Conservation (phyloP, 108 stramenopile genomes). For the Nitzschia sp. region DNA sequence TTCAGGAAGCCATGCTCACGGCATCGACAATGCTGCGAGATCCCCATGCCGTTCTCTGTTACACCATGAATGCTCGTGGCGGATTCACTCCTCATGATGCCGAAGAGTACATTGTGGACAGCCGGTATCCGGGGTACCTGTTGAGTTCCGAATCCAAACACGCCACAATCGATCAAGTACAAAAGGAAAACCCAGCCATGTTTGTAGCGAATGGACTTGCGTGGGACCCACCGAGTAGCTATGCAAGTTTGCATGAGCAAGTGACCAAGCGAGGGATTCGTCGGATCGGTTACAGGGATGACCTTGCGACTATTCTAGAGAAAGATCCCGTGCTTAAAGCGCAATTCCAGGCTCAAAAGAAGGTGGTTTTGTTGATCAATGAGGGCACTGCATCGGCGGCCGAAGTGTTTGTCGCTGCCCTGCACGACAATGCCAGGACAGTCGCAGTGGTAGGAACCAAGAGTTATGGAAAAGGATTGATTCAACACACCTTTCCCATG, state of each 20-base stretch:
- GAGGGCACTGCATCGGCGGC: slow-evolving; percentile 86
- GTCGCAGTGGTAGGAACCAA: slow-evolving; percentile 73
- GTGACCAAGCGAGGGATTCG: slow-evolving; percentile 62
- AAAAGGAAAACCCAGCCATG: slow-evolving; percentile 67
- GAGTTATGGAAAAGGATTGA: slow-evolving; percentile 78
- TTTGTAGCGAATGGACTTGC: slow-evolving; percentile 42
- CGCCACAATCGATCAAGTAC: slow-evolving; percentile 57
- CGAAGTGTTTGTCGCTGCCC: slow-evolving; percentile 76
- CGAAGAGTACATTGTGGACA: slow-evolving; percentile 74
- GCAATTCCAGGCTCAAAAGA: slow-evolving; percentile 47
- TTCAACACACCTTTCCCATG: slow-evolving; percentile 89
- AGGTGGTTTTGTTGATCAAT: slow-evolving; percentile 76
- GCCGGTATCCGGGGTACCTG: slow-evolving; percentile 79
- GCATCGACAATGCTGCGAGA: slow-evolving; percentile 79
- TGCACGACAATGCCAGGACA: slow-evolving; percentile 80
- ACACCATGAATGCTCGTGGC: slow-evolving; percentile 73
- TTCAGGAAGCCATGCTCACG: slow-evolving; percentile 85
- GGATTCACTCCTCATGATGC: slow-evolving; percentile 82
- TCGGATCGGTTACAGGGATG: slow-evolving; percentile 7
- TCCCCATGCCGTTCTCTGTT: slow-evolving; percentile 77
- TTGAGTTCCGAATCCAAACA: slow-evolving; percentile 52
- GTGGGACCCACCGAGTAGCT: slow-evolving; percentile 70
- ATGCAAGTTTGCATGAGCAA: slow-evolving; percentile 71
- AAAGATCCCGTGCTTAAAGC: background rate
- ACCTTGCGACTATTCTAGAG: background rate